Percentiles rank a stretch among this genome's conserved stretches.
Conservation (phyloP, 768 basidiomycete species). For the Mycena indigotica region DNA sequence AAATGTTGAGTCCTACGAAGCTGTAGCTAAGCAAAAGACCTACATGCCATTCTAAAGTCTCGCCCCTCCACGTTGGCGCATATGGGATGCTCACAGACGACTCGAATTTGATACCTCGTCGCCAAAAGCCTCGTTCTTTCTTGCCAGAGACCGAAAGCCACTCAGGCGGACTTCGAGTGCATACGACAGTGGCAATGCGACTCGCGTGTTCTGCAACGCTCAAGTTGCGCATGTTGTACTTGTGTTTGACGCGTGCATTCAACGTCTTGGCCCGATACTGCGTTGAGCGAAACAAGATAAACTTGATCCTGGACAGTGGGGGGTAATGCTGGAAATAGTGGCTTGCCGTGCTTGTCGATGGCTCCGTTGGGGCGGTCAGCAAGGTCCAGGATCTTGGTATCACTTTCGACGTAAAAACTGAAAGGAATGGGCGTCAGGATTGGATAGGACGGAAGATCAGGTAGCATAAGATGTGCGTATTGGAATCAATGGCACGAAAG, state of each 20-base stretch:
- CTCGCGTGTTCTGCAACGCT: neutral
- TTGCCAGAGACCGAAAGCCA: slow-evolving; percentile 4
- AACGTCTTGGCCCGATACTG: neutral
- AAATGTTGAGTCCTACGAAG: neutral
- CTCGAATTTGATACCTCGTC: neutral
- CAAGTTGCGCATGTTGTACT: neutral
- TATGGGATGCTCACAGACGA: neutral
- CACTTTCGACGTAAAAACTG: slow-evolving; percentile 5
- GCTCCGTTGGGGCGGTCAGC: neutral
- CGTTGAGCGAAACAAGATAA: neutral
- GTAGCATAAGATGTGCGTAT: neutral
- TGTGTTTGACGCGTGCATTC: neutral
- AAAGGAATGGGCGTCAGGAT: slow-evolving; percentile 8
- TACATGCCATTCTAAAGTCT: slow-evolving; percentile 5
- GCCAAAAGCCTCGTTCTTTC: slow-evolving; percentile 6
- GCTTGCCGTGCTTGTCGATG: slow-evolving; percentile 8
- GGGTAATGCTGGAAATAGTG: slow-evolving; percentile 12
- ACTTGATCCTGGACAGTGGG: neutral
- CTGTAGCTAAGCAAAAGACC: neutral
- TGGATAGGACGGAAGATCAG: slow-evolving; percentile 4
- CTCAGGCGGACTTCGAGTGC: neutral
- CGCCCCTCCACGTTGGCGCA: slow-evolving; percentile 1
- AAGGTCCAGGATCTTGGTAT: neutral
- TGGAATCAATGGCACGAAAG: neutral
- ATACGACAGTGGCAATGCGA: neutral